These are phyloP conservation scores for Scenedesmus sp. DNA, from an alignment of 163 green algal species.

Conservation along the genomic window DNA sequence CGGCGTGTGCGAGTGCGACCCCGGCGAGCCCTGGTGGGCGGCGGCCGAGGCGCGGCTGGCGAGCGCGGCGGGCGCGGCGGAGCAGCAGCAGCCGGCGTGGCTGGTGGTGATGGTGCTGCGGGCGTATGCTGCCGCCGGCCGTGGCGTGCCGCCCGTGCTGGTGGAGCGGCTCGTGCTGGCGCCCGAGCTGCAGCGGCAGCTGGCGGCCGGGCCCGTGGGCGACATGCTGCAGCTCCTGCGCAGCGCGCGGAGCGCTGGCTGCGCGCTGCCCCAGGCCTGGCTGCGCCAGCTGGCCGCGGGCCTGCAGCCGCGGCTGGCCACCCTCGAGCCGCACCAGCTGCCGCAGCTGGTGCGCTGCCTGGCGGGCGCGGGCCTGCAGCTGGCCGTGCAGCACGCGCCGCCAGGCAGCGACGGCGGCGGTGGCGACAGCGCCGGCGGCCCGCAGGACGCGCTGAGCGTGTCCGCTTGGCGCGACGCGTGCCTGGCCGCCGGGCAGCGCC, in stretches of 20 bases:
- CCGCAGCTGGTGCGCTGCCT: conserved; percentile 7
- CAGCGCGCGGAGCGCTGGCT: not conserved
- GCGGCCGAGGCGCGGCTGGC: conserved; percentile 16
- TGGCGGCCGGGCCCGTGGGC: not conserved
- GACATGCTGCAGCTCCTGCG: not conserved
- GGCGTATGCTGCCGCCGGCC: conserved; percentile 14
- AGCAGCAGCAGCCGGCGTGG: not conserved
- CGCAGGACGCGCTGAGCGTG: not conserved
- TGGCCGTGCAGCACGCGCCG: not conserved
- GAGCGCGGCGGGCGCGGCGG: not conserved
- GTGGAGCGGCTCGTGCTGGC: conserved; percentile 6
- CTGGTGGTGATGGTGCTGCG: conserved; percentile 7
- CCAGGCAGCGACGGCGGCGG: no score
- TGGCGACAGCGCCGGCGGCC: not conserved
- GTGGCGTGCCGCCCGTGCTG: not conserved
- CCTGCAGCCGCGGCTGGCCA: conserved; percentile 5
- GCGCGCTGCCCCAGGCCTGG: not conserved
- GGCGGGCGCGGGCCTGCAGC: conserved; percentile 8
- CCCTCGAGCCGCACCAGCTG: conserved; percentile 2
- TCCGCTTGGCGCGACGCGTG: not conserved
- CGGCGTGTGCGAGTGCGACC: conserved; percentile 29
- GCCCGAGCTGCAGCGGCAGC: not conserved
- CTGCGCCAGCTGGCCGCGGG: conserved; percentile 2
- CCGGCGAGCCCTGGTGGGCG: conserved; percentile 17
- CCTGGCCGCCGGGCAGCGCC: not conserved